Evolutionary conservation across 352 stramenopile species (phyloP).

Genomic region (Phytophthora multivora): DNA sequence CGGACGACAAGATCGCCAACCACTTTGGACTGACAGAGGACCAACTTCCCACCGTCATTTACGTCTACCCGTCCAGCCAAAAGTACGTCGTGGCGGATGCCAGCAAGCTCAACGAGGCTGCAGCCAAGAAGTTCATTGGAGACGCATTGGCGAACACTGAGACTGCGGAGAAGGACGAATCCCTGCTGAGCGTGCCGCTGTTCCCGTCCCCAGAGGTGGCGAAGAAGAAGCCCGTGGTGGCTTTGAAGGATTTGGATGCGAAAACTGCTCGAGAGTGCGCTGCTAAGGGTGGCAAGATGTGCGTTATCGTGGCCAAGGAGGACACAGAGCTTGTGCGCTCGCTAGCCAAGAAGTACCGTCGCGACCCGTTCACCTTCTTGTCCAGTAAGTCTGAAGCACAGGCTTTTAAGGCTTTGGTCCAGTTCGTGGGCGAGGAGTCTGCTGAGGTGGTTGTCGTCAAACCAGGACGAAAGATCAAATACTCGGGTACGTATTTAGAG

Average conservation of each 20-base stretch:
- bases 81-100: conserved; percentile 52
- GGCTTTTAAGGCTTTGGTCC: conserved; percentile 47
- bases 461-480: conserved; percentile 65
- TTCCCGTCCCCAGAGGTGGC: conserved; percentile 75
- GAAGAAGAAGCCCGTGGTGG: conserved; percentile 70
- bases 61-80: conserved; percentile 50
- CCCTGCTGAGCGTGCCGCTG: conserved; percentile 42
- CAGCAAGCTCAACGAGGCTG: conserved; percentile 47
- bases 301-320: conserved; percentile 65
- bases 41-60: conserved; percentile 64
- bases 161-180: conserved; percentile 32
- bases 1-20: conserved; percentile 69
- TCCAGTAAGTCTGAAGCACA: conserved; percentile 34
- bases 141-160: conserved; percentile 43
- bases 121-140: conserved; percentile 64
- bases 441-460: conserved; percentile 63
- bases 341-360: conserved; percentile 82
- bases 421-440: conserved; percentile 37
- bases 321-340: conserved; percentile 43
- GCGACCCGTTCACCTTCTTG: conserved; percentile 73
- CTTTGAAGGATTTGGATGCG: conserved; percentile 47
- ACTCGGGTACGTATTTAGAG: conserved; percentile 43
- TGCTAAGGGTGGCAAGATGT: conserved; percentile 69
- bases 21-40: conserved; percentile 63
- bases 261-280: conserved; percentile 46